Evolutionary conservation across 192 early-diverging fungal species (phyloP).

Genomic region (Coemansia interrupta): DNA sequence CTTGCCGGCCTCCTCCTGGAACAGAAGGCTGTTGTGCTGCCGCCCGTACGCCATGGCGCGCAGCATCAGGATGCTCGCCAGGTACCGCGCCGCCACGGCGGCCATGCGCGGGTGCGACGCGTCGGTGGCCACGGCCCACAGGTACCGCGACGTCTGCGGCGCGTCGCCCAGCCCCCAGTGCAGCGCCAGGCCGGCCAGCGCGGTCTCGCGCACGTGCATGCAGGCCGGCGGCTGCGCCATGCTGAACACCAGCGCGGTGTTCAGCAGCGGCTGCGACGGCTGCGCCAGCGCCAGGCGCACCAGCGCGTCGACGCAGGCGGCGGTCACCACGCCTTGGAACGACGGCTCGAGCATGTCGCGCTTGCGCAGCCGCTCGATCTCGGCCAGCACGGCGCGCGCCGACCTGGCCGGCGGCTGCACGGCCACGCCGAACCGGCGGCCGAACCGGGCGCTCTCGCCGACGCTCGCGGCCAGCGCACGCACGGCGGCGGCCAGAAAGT

Average conservation of each 20-base stretch:
- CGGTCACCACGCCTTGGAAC: conserved; percentile 81
- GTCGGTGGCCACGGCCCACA: conserved; percentile 18
- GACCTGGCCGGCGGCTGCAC: background rate
- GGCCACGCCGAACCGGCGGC: conserved; percentile 4
- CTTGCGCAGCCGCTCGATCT: conserved; percentile 76
- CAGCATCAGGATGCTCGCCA: conserved; percentile 23
- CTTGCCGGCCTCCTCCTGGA: conserved; percentile 28
- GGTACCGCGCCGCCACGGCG: background rate
- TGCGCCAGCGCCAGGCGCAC: conserved; percentile 58
- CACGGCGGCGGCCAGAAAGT: conserved; percentile 75
- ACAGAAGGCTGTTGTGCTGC: conserved; percentile 46
- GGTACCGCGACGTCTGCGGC: no score
- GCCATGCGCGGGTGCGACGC: conserved; percentile 15
- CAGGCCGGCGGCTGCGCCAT: conserved; percentile 74
- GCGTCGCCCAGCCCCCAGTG: conserved; percentile 60
- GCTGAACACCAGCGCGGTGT: conserved; percentile 68
- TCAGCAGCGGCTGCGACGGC: conserved; percentile 65
- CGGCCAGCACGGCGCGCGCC: conserved; percentile 40
- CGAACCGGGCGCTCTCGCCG: conserved; percentile 42
- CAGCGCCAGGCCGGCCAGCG: conserved; percentile 72
- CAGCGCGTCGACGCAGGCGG: conserved; percentile 72
- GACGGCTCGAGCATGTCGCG: conserved; percentile 81
- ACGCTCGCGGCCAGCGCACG: conserved; percentile 64
- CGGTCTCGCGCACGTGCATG: conserved; percentile 62
- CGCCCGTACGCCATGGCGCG: conserved; percentile 39